Evolutionary conservation across 148 eudicot genomes (phyloP), one percentile per base, ranked within the genome.

Genomic region (Rhododendron ferrugineum): DNA sequence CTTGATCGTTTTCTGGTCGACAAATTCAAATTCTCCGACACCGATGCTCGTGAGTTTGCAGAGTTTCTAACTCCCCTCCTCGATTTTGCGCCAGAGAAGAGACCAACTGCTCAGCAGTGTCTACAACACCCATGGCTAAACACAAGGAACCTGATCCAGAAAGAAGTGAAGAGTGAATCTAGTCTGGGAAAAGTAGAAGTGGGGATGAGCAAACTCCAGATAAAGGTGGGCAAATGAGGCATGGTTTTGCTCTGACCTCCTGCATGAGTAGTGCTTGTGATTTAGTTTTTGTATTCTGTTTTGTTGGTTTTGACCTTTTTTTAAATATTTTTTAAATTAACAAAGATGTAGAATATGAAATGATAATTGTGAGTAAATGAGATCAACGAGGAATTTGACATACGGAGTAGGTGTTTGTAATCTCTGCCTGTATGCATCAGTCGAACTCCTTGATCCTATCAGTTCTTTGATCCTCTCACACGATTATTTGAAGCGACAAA

Each of bases 51-150:
- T 37, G 96, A 97, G 70, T 95, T 95, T 85, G 89, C 92, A 4
- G 92, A 92, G 86, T 97, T 97, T 89, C 96, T 95, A 14, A 60
- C 84, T 88, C 98, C 99, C 34, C 88, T 97, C 80, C 91, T 97
- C 32, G 94, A 94, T 90, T 97, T 93, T 84, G 91, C 93, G 23
- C 98, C 98, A 2, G 99, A 93, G 77, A 95, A 95, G 81, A 91
- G 98, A 87, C 99, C 99, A 36, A 94, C 98, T 58, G 99, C 98
- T 40, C 92, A 94, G 86, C 94, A 92, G 88, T 97, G 96, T 84
- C 88, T 97, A 83, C 93, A 95, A 79, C 98, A 97, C 86, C 91
- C 98, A 28, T 97, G 98, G 98, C 91, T 96, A 52, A 91, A 91
- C 50, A 62, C 49, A 23, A 88, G 30, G 46, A 86, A 92, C 70